Conservation (phyloP, 139 green algal species). For the Axilococcus clingmanii region DNA sequence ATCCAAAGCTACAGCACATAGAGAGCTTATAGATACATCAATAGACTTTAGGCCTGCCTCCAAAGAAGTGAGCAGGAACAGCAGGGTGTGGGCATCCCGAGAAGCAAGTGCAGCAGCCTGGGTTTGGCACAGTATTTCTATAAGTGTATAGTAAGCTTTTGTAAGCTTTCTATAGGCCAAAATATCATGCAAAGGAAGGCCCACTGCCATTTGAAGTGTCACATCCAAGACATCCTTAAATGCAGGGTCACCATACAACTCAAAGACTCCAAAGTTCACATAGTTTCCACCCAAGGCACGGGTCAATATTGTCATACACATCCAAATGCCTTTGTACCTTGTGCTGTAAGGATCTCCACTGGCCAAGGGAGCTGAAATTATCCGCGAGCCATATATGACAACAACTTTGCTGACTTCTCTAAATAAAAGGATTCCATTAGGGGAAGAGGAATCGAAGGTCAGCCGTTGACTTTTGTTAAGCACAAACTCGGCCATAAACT, state of each 20-base stretch:
- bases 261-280: constrained; percentile 99
- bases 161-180: constrained; percentile 75
- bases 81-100: constrained; percentile 73
- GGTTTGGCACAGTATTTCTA: constrained; percentile 82
- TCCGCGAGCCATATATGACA: constrained; percentile 65
- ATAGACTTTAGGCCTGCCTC: constrained; percentile 77
- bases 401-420: constrained; percentile 68
- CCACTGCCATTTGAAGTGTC: constrained; percentile 75
- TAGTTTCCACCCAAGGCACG: constrained; percentile 87
- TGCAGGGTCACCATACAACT: constrained; percentile 90
- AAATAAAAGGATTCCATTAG: constrained; percentile 94
- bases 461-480: constrained; percentile 95
- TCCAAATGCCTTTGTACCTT: constrained; percentile 93
- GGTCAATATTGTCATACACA: constrained; percentile 72
- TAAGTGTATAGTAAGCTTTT: constrained; percentile 76
- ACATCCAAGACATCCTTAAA: constrained; percentile 86
- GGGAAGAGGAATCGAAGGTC: constrained; percentile 87
- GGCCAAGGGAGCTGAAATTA: constrained; percentile 27
- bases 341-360: constrained; percentile 50
- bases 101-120: constrained; percentile 49
- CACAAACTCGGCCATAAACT: constrained; percentile 94
- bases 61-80: constrained; percentile 69
- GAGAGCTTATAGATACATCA: constrained; percentile 61
- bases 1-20: constrained; percentile 84
- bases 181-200: constrained; percentile 44